Evolutionary conservation across 768 basidiomycete species (phyloP), one percentile per base, ranked within the genome.

Genomic region (Amyloporia xantha): DNA sequence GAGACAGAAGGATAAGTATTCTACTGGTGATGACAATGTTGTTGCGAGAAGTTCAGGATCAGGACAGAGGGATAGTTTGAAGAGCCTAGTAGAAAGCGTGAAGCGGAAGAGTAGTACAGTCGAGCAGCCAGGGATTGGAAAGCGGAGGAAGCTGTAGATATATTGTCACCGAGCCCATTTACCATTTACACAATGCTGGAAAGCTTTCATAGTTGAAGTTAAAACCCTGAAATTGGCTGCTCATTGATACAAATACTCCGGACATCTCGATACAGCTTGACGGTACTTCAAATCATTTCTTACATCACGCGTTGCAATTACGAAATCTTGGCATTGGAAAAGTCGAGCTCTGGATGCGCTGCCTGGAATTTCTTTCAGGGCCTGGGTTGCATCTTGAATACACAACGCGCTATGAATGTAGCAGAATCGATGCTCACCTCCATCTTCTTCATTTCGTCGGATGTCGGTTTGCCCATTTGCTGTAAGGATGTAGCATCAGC

Each of bases 401-500:
- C 15, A 15, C 13, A 38, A 44, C 36, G 36, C 35, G 23, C 19
- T 24, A 37, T 15, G 30, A 28, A 26, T 25, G 43, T n/a, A 28
- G 11, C 19, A 21, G 6, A 6, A 12, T 11, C 19, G 21, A 37
- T 20, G 45, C 69, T 55, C 42, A 84, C 90, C 75, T 96, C 94
- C 74, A 81, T 77, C 70, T 95, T 97, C 72, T 92, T 92, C 54
- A 91, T 54, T 56, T 96, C 94, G 53, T 95, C 94, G 0, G 91
- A 94, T 1, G 93, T 95, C 4, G 94, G 94, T 62, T 91, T 93
- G 52, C 92, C 93, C 76, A 95, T 79, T 85, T 93, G 86, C 89
- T 94, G 48, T 28, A 53, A 28, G 26, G 41, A 41, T 36, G 54
- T 15, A 7, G 7, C 15, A 7, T 33, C 30, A 7, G 30, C 30